phyloP scores from a whole-genome alignment of 176 grass and related monocot genomes.

The Canna indica region DNA sequence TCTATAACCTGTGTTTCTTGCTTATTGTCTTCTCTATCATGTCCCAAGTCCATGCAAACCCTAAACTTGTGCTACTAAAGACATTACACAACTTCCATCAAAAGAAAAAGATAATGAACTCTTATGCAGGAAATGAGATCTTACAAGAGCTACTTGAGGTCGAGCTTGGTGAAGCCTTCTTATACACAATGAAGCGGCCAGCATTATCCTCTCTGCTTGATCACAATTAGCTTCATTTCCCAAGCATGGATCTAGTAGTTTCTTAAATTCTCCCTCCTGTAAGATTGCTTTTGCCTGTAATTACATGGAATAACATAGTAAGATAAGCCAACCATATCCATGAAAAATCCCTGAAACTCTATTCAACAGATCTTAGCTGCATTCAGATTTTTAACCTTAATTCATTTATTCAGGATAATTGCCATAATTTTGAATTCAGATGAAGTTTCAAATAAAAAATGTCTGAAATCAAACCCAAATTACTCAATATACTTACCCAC shows the following conservation, averaged over 20 bases:
- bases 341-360: no score
- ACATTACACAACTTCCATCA: neutral
- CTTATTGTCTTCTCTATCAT: no score
- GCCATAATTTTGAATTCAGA: no score
- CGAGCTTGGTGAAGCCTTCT: slow-evolving; percentile 45
- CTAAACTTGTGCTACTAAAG: neutral
- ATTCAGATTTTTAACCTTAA: no score
- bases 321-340: neutral
- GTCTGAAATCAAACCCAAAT: no score
- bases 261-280: slow-evolving; percentile 44
- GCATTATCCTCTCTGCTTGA: slow-evolving; percentile 58
- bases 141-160: slow-evolving; percentile 57
- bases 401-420: no score
- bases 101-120: neutral
- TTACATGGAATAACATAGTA: slow-evolving; percentile 9
- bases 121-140: slow-evolving; percentile 5
- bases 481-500: slow-evolving; percentile 43
- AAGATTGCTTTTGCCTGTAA: slow-evolving; percentile 76
- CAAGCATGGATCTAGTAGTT: slow-evolving; percentile 49
- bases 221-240: slow-evolving; percentile 44
- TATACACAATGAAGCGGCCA: slow-evolving; percentile 57
- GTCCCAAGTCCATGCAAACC: neutral
- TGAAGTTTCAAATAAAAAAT: no score
- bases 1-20: no score
- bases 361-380: no score